A percentile compares a stretch with the other conserved stretches of the same genome.
phyloP scores from a whole-genome alignment of 345 rosid species.

The Salix koriyanagi region DNA sequence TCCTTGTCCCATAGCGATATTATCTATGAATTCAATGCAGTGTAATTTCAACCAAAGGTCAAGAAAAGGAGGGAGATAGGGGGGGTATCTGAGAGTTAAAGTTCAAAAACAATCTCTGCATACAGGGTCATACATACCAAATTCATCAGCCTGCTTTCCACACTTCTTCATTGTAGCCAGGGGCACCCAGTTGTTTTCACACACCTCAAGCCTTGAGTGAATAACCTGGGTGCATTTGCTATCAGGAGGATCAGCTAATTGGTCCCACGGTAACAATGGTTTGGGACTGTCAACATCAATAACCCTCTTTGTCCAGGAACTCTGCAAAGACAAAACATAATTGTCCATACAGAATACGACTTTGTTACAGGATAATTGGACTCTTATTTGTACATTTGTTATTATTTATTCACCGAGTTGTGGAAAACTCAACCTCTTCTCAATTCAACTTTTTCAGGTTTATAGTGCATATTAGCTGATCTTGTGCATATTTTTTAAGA shows the following conservation, averaged over 20 bases:
- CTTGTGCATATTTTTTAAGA: too few relatives aligned
- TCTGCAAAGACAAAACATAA: conserved; percentile 27
- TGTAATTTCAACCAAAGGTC: conserved; percentile 1
- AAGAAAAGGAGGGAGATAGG: conserved; percentile 1
- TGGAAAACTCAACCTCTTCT: too few relatives aligned
- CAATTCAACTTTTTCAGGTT: too few relatives aligned
- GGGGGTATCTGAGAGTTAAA: not conserved
- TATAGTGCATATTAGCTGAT: too few relatives aligned
- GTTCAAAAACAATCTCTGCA: not conserved
- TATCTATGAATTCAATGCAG: conserved; percentile 23
- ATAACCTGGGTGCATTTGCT: conserved; percentile 38
- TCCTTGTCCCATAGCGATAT: conserved; percentile 30
- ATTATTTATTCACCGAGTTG: too few relatives aligned
- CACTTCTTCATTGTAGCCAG: conserved; percentile 17
- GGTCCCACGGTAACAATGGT: conserved; percentile 24
- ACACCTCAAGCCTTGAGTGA: conserved; percentile 30
- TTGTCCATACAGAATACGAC: not conserved
- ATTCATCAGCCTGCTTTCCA: conserved; percentile 25
- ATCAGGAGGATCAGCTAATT: conserved; percentile 32
- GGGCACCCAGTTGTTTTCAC: conserved; percentile 37
- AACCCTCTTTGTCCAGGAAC: conserved; percentile 43
- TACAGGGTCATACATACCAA: conserved; percentile 23
- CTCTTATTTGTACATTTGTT: too few relatives aligned
- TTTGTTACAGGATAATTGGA: not conserved
- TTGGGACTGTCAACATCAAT: conserved; percentile 39